phyloP scores from a whole-genome alignment of 192 early-diverging fungal species.

The Gonapodya sp. region DNA sequence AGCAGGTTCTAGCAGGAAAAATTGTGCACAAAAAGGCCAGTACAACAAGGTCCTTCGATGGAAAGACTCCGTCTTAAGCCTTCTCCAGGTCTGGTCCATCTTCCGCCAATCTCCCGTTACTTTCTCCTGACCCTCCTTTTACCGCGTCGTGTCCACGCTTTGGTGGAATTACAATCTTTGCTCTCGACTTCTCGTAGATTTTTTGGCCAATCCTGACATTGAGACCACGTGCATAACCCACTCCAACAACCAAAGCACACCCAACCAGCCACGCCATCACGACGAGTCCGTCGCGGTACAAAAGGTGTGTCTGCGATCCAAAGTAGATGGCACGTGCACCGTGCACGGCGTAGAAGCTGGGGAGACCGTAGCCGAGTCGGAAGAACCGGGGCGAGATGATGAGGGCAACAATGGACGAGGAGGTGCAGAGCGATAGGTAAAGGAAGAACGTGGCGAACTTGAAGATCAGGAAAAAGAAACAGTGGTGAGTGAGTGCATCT shows the following conservation, averaged over 20 bases:
- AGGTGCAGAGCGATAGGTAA: neutral
- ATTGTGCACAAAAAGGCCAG: no score
- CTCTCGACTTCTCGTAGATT: neutral
- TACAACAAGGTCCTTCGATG: no score
- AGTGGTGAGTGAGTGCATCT: neutral
- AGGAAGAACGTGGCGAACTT: neutral
- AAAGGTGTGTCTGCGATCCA: neutral
- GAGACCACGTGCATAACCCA: neutral
- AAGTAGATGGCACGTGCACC: neutral
- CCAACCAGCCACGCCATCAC: neutral
- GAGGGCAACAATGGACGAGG: neutral
- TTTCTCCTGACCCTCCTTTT: no score
- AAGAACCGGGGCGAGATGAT: neutral
- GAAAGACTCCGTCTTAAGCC: no score
- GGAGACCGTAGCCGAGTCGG: neutral
- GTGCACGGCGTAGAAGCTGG: neutral
- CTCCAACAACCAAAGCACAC: neutral
- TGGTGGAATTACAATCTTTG: neutral
- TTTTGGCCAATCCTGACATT: neutral
- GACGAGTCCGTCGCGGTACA: neutral
- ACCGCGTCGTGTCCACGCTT: no score
- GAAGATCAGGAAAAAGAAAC: neutral
- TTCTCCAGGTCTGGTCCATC: no score
- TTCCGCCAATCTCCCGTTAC: neutral
- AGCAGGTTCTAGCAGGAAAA: no score